Base-by-base conservation (phyloP, 495 filamentous ascomycete species). In the Aspergillus indologenus region DNA sequence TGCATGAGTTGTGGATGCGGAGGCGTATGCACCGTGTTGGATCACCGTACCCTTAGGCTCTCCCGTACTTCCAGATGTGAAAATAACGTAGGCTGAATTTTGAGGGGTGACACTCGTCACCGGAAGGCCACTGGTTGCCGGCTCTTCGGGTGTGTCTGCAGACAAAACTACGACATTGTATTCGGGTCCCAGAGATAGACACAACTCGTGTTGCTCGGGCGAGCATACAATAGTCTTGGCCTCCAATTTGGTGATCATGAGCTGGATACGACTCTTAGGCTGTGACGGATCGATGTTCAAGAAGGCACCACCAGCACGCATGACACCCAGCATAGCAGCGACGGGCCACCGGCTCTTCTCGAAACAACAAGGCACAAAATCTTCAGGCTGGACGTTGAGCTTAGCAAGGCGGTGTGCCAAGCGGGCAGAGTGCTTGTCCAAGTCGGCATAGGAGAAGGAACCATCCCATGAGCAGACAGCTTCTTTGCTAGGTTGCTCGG, bases 171-270 rank as follows among this genome's bases (percentile, higher is more conserved):
- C 57, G n/a, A 59, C 24, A 24, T 53, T 53, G 15, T 24, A 48
- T 11, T 40, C 56, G 0, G 50, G 34, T 8, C 47, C 50, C 43
- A 59, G 17, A 1, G 21, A 29, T 3, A n/a, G 12, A 43, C 57
- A 59, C 1, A 59, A 26, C 18, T 59, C 57, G 17, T 59, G 47
- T 22, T 59, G 55, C 46, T 62, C 19, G 15, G 50, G 55, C 14
- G 82, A 83, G 11, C 76, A 76, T 49, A 85, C 53, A 19, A 84
- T 57, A 20, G 79, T 57, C 23, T 63, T 63, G 14, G 80, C 73
- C 21, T 72, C 65, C 5, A 77, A 72, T 19, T 83, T 71, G 43
- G 75, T 65, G 20, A 81, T 70, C 56, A 84, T 77, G n/a, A 67
- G 71, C 34, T 72, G 60, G 40, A 83, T 64, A n/a, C 80, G 72